Evolutionary conservation across 768 basidiomycete genomes (phyloP).

Genomic region (Boletus subcaerulescens): DNA sequence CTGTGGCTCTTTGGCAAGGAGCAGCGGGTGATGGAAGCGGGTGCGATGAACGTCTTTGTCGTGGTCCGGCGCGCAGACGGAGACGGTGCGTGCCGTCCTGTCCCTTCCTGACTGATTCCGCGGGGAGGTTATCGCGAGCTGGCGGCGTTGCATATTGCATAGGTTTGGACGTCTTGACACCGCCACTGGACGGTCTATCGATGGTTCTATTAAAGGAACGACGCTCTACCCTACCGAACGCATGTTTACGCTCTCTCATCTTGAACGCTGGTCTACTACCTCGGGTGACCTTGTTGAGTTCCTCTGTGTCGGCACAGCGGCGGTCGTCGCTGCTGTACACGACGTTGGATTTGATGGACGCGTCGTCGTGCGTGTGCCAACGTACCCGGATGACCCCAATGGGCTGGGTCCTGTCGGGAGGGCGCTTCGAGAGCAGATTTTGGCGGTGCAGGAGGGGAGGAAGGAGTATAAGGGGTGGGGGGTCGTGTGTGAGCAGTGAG

Average conservation of each 20-base stretch:
- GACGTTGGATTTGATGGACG: slow-evolving; percentile 70
- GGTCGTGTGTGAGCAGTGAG: slow-evolving; percentile 31
- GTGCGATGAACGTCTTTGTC: slow-evolving; percentile 81
- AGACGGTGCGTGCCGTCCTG: slow-evolving; percentile 28
- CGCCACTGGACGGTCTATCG: slow-evolving; percentile 69
- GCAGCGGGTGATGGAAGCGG: slow-evolving; percentile 53
- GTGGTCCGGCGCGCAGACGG: slow-evolving; percentile 60
- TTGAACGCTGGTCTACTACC: slow-evolving; percentile 50
- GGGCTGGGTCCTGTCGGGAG: slow-evolving; percentile 58
- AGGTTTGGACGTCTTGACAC: slow-evolving; percentile 77
- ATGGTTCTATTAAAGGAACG: too few relatives aligned
- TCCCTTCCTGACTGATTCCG: too few relatives aligned
- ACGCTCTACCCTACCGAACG: slow-evolving; percentile 48
- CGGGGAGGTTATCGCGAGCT: too few relatives aligned
- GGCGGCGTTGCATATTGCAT: too few relatives aligned
- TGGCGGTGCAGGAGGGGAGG: slow-evolving; percentile 73
- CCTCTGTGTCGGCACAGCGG: slow-evolving; percentile 84
- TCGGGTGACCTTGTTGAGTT: slow-evolving; percentile 74
- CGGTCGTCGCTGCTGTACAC: slow-evolving; percentile 68
- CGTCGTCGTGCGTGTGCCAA: slow-evolving; percentile 62
- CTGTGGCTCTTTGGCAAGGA: slow-evolving; percentile 74
- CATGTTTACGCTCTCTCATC: slow-evolving; percentile 54
- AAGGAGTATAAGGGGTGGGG: slow-evolving; percentile 65
- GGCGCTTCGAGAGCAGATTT: slow-evolving; percentile 67
- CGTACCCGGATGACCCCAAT: slow-evolving; percentile 35